phyloP scores from a whole-genome alignment of 2,329 filamentous ascomycete genomes.

The Ophiostoma quercus region DNA sequence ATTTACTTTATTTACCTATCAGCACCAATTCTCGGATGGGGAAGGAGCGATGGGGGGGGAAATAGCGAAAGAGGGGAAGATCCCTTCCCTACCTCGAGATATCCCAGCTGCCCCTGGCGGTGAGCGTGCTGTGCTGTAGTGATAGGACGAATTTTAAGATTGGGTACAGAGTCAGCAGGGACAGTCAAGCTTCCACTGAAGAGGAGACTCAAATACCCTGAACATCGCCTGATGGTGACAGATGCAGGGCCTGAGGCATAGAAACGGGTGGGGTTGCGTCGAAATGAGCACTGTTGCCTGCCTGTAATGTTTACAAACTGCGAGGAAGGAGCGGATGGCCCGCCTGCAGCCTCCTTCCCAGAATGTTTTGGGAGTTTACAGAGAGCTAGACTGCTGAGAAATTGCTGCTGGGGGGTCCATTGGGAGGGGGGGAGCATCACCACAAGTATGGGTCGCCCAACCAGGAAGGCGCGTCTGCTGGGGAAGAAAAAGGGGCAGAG shows the following conservation, averaged over 20 bases:
- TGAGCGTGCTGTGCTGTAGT: slow-evolving; percentile 5
- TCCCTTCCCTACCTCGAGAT: background rate
- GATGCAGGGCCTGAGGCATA: slow-evolving; percentile 13
- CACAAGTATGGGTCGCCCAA: slow-evolving; percentile 4
- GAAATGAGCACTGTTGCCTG: slow-evolving; percentile 19
- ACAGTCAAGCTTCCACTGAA: background rate
- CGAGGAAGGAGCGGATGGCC: slow-evolving; percentile 7
- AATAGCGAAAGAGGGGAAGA: slow-evolving; percentile 19
- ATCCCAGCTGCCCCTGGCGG: slow-evolving; percentile 4
- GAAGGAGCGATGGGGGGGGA: slow-evolving; percentile 22
- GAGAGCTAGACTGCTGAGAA: slow-evolving; percentile 2
- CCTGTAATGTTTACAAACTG: slow-evolving; percentile 18
- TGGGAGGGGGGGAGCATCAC: background rate
- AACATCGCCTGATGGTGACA: background rate
- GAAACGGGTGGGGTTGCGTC: slow-evolving; percentile 17
- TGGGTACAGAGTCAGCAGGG: background rate
- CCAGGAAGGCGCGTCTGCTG: slow-evolving; percentile 14
- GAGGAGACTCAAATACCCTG: background rate
- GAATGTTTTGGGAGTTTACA: background rate
- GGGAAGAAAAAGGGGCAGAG: slow-evolving; percentile 17
- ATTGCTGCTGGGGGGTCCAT: slow-evolving; percentile 2
- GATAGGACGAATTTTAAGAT: background rate
- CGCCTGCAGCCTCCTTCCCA: background rate
- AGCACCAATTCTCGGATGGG: slow-evolving; percentile 23
- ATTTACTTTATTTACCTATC: slow-evolving; percentile 20